Evolutionary conservation across 805 yeast genomes (phyloP), one percentile per base, ranked within the genome.

Genomic region (Kazachstania viticola): DNA sequence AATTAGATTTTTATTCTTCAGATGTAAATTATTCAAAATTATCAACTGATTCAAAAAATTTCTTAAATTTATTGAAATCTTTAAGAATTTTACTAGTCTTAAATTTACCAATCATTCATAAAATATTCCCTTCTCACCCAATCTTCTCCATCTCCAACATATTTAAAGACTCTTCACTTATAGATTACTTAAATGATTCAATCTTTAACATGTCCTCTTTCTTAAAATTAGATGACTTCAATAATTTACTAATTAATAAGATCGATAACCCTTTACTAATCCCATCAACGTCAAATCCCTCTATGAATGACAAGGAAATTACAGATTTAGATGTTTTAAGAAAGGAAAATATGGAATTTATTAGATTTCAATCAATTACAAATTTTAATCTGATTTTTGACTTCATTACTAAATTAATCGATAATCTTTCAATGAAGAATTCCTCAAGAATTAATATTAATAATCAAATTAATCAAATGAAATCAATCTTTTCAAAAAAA

Each of bases 41-140:
- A 36, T 28, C 42, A 5, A 13, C 27, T 3, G 39, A 39, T 16
- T 39, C 49, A 4, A 30, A 38, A 27, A 35, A 41, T n/a, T 42
- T 53, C 29, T 29, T 51, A 8, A 28, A 34, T 6, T 19, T 47
- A n/a, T 33, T 53, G 25, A 49, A 49, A 17, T 27, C 33, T 5
- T 29, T 54, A 23, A 41, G 58, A 29, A 31, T 34, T 9, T 31
- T 38, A 11, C 32, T 54, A 2, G 38, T 54, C n/a, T 17, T 34
- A 16, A 48, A 46, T 28, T 35, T 54, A 25, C 60, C 60, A 5
- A 34, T 46, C 27, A 39, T 54, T 7, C 44, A 34, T 27, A 41
- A 45, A 18, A 28, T 44, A 24, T 54, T 51, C 35, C 60, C 60
- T 1, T 37, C 45, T 18, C 56, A 54, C 34, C 56, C 50, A 25